Conservation (phyloP, 768 basidiomycete genomes). For the Chalciporus pseudorubinellus region DNA sequence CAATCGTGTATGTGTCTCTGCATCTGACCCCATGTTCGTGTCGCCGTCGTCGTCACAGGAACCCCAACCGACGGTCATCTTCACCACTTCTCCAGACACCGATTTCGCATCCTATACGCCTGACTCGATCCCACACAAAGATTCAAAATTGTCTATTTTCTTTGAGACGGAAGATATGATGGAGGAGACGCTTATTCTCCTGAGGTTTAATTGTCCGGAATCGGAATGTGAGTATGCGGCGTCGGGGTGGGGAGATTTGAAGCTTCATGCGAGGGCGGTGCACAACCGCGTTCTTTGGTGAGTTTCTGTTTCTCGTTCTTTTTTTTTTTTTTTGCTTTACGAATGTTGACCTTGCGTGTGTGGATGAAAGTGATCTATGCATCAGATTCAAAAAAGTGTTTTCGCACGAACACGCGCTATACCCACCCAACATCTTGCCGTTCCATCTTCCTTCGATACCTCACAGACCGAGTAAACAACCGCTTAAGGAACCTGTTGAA, state of each 20-base stretch:
- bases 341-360: too few relatives aligned
- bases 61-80: constrained; percentile 70
- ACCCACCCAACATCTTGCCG: constrained; percentile 60
- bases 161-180: constrained; percentile 94
- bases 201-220: constrained; percentile 94
- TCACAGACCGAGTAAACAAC: constrained; percentile 38
- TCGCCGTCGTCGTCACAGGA: constrained; percentile 43
- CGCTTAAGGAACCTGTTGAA: constrained; percentile 55
- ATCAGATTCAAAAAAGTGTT: constrained; percentile 91
- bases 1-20: neutral
- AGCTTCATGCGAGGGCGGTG: constrained; percentile 71
- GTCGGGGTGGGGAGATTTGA: constrained; percentile 87
- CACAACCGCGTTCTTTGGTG: constrained; percentile 86
- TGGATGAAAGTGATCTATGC: constrained; percentile 75
- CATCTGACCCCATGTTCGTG: neutral
- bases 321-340: too few relatives aligned
- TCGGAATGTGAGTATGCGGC: constrained; percentile 78
- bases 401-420: constrained; percentile 89
- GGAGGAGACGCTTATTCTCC: constrained; percentile 87
- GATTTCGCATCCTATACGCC: constrained; percentile 58
- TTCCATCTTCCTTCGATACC: constrained; percentile 76
- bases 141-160: constrained; percentile 68
- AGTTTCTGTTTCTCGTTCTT: neutral
- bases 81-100: constrained; percentile 63
- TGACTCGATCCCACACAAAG: constrained; percentile 59